Evolutionary conservation across 345 rosid genomes (phyloP), one percentile per base, ranked within the genome.

Genomic region (Xanthoceras sorbifolium): DNA sequence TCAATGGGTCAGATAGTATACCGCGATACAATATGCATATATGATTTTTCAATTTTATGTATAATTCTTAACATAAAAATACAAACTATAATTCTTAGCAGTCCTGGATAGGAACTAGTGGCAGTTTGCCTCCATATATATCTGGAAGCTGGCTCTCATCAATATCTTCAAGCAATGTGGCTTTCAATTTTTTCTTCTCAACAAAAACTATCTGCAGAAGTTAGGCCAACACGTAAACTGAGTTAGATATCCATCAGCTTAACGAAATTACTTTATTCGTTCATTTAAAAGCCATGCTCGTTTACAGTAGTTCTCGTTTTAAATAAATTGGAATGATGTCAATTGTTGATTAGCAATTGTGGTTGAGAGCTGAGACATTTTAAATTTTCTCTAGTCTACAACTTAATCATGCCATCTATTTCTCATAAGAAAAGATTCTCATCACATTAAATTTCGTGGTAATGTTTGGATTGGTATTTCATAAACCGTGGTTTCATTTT

Each of bases 71-170:
- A 67, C 1, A 55, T 63, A 66, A 48, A 76, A 57, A 29, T 12
- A 17, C 59, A 32, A 46, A 42, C 9, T 38, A n/a, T n/a, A n/a
- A n/a, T n/a, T n/a, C n/a, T 79, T 81, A 88, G 82, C 84, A 25
- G 28, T 88, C 87, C 67, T 93, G 93, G 28, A 95, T 91, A 60
- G 94, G 91, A 67, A 88, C 84, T 57, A 90, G 77, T 0, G 92
- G 83, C 71, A 92, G 70, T 73, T 84, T 87, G 80, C 99, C 98
- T 50, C 99, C 99, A 31, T 89, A 92, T 67, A 82, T 76, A 12
- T 89, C 94, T 12, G 96, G 93, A 12, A 95, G 92, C 79, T 95
- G 96, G 84, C 80, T 78, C 79, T 92, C 94, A 26, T 90, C 98
- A 0, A 95, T 93, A 78, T 93, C 98, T 20, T 52, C 82, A 0